Evolutionary conservation across 2,329 filamentous ascomycete species (phyloP).

Genomic region (Arachnomyces sp.): DNA sequence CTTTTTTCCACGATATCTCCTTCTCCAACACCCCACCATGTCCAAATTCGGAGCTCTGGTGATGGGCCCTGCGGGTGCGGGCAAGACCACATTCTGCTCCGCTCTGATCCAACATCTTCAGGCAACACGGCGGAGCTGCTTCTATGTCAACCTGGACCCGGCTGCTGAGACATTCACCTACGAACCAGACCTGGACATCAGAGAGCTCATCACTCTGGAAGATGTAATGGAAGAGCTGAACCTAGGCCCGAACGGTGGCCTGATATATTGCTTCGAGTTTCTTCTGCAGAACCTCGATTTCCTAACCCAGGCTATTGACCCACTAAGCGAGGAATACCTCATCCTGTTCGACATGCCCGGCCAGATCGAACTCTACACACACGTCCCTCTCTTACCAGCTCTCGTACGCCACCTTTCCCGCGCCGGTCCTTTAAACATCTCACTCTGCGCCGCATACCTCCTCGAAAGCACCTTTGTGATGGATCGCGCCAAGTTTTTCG

Average conservation of each 20-base stretch:
- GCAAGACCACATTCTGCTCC: slow-evolving; percentile 95
- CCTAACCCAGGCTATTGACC: slow-evolving; percentile 74
- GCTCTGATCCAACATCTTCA: slow-evolving; percentile 87
- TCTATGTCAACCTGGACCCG: slow-evolving; percentile 97
- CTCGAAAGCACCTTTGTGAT: slow-evolving; percentile 94
- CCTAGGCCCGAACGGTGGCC: slow-evolving; percentile 81
- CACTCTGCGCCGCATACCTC: slow-evolving; percentile 86
- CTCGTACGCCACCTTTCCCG: slow-evolving; percentile 75
- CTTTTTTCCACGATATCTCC: not conserved
- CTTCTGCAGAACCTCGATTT: slow-evolving; percentile 92
- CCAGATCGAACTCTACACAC: slow-evolving; percentile 97
- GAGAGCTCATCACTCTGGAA: slow-evolving; percentile 84
- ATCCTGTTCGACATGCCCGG: slow-evolving; percentile 99
- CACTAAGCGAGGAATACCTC: slow-evolving; percentile 86
- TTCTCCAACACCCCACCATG: slow-evolving; percentile 45
- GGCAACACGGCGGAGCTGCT: slow-evolving; percentile 83
- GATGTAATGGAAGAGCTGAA: slow-evolving; percentile 96
- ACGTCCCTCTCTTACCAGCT: slow-evolving; percentile 83
- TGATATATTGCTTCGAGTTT: slow-evolving; percentile 97
- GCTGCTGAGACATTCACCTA: slow-evolving; percentile 90
- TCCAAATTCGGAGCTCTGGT: slow-evolving; percentile 92
- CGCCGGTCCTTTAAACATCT: slow-evolving; percentile 75
- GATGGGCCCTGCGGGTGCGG: slow-evolving; percentile 92
- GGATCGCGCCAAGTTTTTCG: slow-evolving; percentile 94
- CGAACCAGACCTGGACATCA: slow-evolving; percentile 88